Base-by-base conservation (phyloP, 1,139 yeast genomes). In the Entelexis paramagnoliae region DNA sequence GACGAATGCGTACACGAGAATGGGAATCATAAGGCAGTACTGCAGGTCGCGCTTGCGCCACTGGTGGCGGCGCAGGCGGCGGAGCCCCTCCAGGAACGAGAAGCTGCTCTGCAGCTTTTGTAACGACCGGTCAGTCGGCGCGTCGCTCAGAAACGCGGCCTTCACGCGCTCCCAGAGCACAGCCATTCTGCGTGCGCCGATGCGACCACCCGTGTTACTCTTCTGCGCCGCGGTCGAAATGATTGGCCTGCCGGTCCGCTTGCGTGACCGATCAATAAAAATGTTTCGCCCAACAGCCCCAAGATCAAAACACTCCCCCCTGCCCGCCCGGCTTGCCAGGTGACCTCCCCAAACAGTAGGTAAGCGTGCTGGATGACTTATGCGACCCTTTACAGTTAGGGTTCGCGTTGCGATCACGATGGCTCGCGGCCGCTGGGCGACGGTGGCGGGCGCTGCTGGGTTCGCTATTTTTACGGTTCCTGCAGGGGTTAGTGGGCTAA, bases 101-200 rank as follows among this genome's bases (percentile, higher is more conserved):
- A 82, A 74, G 39, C 82, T 80, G 52, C 80, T 74, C 51, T 79
- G 75, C 54, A 85, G 69, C 57, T 78, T 77, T 17, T 83, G 73
- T 16, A 83, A 67, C 22, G 71, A 72, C 59, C 75, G 72, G 49
- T 78, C 78, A 1, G 78, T 74, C 24, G 77, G 77, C 62, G 77
- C 79, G 60, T 83, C 87, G n/a, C 65, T 64, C 33, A 68, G 60
- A 51, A 67, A 66, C 49, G 55, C 54, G n/a, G 59, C 60, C 33
- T 54, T 53, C 1, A 65, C 48, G 44, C 60, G 58, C 52, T 59
- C 56, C 51, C 62, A 58, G 26, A 58, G 30, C 16, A 53, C 58
- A 43, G 53, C 56, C 50, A 50, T 50, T 32, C 46, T 42, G 34
- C 28, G 34, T 16, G 45, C 45, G 26, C 45, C 45, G 45, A 29